Base-by-base conservation (phyloP, 148 eudicot genomes). In the Chenopodium quinoa region DNA sequence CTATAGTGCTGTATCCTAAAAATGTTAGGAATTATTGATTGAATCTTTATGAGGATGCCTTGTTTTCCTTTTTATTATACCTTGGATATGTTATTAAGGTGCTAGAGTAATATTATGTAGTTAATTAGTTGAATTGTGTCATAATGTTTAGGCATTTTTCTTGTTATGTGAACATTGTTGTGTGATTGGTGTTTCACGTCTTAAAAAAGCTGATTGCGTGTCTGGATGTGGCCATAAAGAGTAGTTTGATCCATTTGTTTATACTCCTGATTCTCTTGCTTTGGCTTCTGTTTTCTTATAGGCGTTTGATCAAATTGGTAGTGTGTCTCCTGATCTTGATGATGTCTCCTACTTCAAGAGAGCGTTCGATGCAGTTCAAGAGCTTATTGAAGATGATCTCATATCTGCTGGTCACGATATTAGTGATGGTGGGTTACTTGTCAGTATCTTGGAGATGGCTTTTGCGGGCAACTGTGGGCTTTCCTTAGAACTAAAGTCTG, bases 391-490 rank as follows among this genome's bases (percentile, higher is more conserved):
- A 19, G 90, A 89, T 72, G 93, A 88, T 47, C 85, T 90, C 52
- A 84, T 93, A 71, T 93, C 95, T 60, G 94, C 97, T 67, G 98
- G 98, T 69, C 98, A 93, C 83, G 98, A 95, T 80, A 82, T 95
- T 75, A 93, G 98, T 80, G 98, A 95, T 73, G 98, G 98, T 54
- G 98, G 97, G 66, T 68, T 95, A 63, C 81, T 95, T 69, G 91
- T 92, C 22, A 80, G 80, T 80, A 75, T 84, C 46, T 92, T 93
- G 40, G 97, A 95, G 82, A 95, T 95, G 98, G 94, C 96, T 47
- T 95, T 95, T 84, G 97, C 98, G 9, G 97, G 98, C 50, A 95
- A 95, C 63, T 92, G 97, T 82, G 98, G 97, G 10, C 74, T 92
- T 81, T 64, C 79, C 63, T 78, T 95, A 85, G 88, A 91, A 72